A percentile compares a stretch with the other conserved stretches of the same genome.
These are phyloP conservation scores for Coelastrella sp. DNA, from an alignment of 139 green algal species.

Conservation along the genomic window DNA sequence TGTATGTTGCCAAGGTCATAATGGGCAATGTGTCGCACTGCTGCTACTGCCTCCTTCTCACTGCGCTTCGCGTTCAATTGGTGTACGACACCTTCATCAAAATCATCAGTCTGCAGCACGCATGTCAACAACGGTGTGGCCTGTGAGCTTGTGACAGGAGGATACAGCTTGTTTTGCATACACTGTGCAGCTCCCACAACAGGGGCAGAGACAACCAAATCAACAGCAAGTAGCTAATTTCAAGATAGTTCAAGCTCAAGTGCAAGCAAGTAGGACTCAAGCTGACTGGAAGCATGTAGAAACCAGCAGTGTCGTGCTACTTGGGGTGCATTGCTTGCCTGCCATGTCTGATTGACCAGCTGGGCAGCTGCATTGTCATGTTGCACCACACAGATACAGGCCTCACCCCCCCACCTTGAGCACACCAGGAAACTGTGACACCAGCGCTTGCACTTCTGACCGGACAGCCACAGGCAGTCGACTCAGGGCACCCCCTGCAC, in stretches of 20 bases:
- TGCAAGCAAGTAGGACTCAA: too few relatives aligned
- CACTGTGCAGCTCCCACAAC: neutral
- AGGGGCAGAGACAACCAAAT: neutral
- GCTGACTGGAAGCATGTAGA: too few relatives aligned
- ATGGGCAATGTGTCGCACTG: constrained; percentile 56
- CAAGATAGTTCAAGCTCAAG: neutral
- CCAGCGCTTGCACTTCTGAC: constrained; percentile 21
- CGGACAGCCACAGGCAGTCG: constrained; percentile 2
- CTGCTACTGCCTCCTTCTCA: constrained; percentile 61
- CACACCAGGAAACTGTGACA: constrained; percentile 10
- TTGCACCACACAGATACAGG: neutral
- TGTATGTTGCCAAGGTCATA: constrained; percentile 58
- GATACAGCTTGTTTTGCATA: neutral
- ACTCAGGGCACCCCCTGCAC: neutral
- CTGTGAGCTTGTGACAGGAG: neutral
- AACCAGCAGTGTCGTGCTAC: too few relatives aligned
- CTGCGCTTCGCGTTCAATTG: constrained; percentile 64
- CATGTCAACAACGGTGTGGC: neutral
- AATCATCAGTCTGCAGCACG: constrained; percentile 57
- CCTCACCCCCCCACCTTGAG: constrained; percentile 28
- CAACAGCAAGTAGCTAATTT: neutral
- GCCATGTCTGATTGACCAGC: too few relatives aligned
- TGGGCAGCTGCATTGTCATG: neutral
- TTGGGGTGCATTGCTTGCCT: too few relatives aligned
- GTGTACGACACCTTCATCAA: constrained; percentile 70